Evolutionary conservation across 2,329 filamentous ascomycete genomes (phyloP).

Genomic region (Coleophoma crateriformis): DNA sequence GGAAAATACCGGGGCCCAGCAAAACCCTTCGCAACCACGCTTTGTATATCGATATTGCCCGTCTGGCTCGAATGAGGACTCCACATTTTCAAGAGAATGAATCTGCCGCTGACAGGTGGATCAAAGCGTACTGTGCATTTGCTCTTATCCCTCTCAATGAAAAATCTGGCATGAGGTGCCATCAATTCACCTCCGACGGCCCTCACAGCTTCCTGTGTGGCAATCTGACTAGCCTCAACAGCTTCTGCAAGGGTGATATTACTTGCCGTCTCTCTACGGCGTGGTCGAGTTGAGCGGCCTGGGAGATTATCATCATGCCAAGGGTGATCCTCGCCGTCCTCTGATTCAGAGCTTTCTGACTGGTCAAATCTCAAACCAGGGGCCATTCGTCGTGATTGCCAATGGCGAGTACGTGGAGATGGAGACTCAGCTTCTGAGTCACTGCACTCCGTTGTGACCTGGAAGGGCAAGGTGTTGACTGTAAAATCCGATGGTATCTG

Average conservation of each 20-base stretch:
- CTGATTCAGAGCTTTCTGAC: slow-evolving; percentile 4
- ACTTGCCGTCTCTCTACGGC: slow-evolving; percentile 21
- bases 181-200: slow-evolving; percentile 57
- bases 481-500: slow-evolving; percentile 54
- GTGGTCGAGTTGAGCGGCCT: slow-evolving; percentile 1
- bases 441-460: slow-evolving; percentile 53
- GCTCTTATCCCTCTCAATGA: slow-evolving; percentile 75
- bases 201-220: slow-evolving; percentile 50
- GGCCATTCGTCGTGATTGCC: slow-evolving; percentile 43
- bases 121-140: slow-evolving; percentile 85
- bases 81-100: slow-evolving; percentile 88
- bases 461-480: slow-evolving; percentile 40
- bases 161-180: slow-evolving; percentile 73
- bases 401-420: slow-evolving; percentile 21
- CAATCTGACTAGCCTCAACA: slow-evolving; percentile 32
- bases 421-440: slow-evolving; percentile 47
- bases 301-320: slow-evolving; percentile 12
- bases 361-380: slow-evolving; percentile 44
- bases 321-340: slow-evolving; percentile 26
- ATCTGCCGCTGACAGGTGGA: slow-evolving; percentile 74
- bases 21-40: slow-evolving; percentile 76
- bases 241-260: slow-evolving; percentile 25
- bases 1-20: slow-evolving; percentile 83
- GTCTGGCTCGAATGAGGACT: slow-evolving; percentile 61
- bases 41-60: slow-evolving; percentile 84